These are phyloP conservation scores for Clitopilus passeckerianus DNA, from an alignment of 768 basidiomycete genomes.

Conservation along the genomic window DNA sequence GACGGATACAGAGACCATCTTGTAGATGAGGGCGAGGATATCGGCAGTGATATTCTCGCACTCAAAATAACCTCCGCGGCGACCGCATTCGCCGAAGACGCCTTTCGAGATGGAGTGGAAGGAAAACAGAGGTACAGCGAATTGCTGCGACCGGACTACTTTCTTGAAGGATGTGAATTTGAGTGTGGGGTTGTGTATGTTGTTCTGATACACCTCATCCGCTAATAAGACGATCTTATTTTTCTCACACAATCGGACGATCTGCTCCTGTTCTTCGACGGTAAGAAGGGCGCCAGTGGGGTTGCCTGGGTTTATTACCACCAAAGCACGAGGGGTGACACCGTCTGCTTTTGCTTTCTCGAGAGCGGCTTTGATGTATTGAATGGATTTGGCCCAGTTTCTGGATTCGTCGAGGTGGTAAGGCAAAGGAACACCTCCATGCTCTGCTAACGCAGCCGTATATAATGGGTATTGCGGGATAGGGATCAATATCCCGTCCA, in stretches of 20 bases:
- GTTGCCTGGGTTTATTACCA: slow-evolving; percentile 98
- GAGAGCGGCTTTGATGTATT: slow-evolving; percentile 63
- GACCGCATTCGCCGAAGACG: slow-evolving; percentile 92
- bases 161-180: slow-evolving; percentile 95
- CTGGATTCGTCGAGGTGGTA: slow-evolving; percentile 84
- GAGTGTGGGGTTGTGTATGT: slow-evolving; percentile 72
- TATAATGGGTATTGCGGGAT: slow-evolving; percentile 99
- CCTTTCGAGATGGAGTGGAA: slow-evolving; percentile 99
- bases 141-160: slow-evolving; percentile 60
- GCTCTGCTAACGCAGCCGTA: slow-evolving; percentile 89
- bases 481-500: slow-evolving; percentile 83
- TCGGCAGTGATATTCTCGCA: slow-evolving; percentile 76
- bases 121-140: slow-evolving; percentile 80
- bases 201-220: slow-evolving; percentile 97
- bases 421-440: slow-evolving; percentile 73
- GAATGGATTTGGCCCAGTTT: slow-evolving; percentile 78
- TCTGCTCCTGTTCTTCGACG: slow-evolving; percentile 59
- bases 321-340: slow-evolving; percentile 72
- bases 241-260: slow-evolving; percentile 83
- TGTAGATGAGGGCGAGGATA: slow-evolving; percentile 85
- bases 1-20: slow-evolving; percentile 77
- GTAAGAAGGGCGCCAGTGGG: slow-evolving; percentile 89
- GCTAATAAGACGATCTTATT: slow-evolving; percentile 86
- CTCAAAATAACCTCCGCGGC: slow-evolving; percentile 97
- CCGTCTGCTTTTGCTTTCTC: slow-evolving; percentile 59